Evolutionary conservation across 23 red algal genomes (phyloP), one percentile per base, ranked within the genome.

Genomic region (Agarophyton chilense): DNA sequence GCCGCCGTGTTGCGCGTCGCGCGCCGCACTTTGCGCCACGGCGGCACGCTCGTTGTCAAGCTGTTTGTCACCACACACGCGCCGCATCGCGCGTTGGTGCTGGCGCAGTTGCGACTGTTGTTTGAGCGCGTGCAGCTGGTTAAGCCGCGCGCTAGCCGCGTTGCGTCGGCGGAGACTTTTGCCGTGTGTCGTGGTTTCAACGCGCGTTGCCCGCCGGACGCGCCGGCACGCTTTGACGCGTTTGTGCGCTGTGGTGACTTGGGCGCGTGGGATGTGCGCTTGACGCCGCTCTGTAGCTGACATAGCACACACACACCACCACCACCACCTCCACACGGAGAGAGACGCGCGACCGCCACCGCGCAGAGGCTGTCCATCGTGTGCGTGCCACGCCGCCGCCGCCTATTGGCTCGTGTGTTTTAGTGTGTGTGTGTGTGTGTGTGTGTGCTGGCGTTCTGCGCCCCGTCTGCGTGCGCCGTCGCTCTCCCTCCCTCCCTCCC

Each of bases 1-100:
- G 61, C 56, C 38, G 77, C 92, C 12, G 96, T 92, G 19, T 72
- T 95, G 13, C 87, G 82, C 12, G 79, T 98, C 28, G 81, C 78
- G 21, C 50, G 16, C 32, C 41, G 49, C 26, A 32, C 93, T 43
- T 70, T 98, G 38, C 0, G 10, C 2, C 47, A 55, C 0, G 92
- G 96, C 52, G 96, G 96, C 51, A 74, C 78, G 1, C 95, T 98
- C 57, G 96, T 98, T 16, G 92, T 92, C 36, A 98, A 98, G 63
- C 73, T 98, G 41, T 98, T 98, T 72, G 66, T 45, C 19, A 44
- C 83, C 10, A 65, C 75, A 29, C 5, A 9, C 26, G 40, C 35
- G 65, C 64, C 75, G 14, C 56, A 73, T 29, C 32, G 7, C 25
- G 12, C 21, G 3, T 39, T 88, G 17, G 83, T 88, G 28, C 13